A percentile compares a stretch with the other conserved stretches of the same genome.
Evolutionary conservation across 805 yeast genomes (phyloP).

Genomic region (Kodamaea kaohsiungensis): DNA sequence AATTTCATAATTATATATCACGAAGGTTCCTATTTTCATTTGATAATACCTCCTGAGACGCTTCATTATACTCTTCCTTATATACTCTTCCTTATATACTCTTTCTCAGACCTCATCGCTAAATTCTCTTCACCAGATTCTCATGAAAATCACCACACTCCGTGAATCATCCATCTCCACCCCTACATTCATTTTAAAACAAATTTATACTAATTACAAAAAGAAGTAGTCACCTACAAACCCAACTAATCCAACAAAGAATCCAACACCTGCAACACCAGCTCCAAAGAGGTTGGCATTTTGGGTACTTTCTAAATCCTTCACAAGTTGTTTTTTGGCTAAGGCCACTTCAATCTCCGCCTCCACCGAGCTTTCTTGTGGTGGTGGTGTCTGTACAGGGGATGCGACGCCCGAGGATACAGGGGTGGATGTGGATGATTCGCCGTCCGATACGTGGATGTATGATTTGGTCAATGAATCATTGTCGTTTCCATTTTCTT

Average conservation of each 20-base stretch:
- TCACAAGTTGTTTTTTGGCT: constrained; percentile 33
- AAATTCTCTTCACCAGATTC: too few relatives aligned
- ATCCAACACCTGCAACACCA: constrained; percentile 45
- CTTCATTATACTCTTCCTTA: too few relatives aligned
- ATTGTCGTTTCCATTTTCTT: constrained; percentile 17
- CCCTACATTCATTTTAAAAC: not conserved
- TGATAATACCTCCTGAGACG: too few relatives aligned
- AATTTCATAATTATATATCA: too few relatives aligned
- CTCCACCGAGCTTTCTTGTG: constrained; percentile 31
- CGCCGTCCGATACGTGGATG: constrained; percentile 43
- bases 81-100: too few relatives aligned
- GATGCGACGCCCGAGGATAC: constrained; percentile 26
- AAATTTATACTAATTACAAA: not conserved
- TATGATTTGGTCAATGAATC: constrained; percentile 40
- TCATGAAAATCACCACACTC: not conserved
- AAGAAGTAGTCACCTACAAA: constrained; percentile 52
- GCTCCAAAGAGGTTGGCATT: constrained; percentile 42
- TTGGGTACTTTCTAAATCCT: constrained; percentile 30
- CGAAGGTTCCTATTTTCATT: too few relatives aligned
- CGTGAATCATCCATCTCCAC: not conserved
- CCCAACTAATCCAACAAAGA: constrained; percentile 54
- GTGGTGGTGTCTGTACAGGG: constrained; percentile 16
- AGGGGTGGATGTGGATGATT: constrained; percentile 35
- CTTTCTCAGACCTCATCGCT: too few relatives aligned
- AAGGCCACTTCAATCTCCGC: constrained; percentile 45